phyloP scores from a whole-genome alignment of 768 basidiomycete species.

The Sarcomyxa edulis region DNA sequence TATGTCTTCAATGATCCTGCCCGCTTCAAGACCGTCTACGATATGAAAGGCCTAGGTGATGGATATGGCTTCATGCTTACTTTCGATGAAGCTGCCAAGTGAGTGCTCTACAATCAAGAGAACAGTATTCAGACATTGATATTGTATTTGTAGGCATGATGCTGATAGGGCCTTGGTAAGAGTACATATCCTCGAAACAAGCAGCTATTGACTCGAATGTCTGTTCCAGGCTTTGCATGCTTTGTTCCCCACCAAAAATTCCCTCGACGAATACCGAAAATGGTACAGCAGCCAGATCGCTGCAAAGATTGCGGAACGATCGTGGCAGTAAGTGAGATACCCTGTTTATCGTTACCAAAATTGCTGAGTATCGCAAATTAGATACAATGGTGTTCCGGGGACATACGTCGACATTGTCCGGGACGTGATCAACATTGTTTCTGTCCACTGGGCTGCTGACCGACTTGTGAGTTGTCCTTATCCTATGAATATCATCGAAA shows the following conservation, averaged over 20 bases:
- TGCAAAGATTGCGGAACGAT: constrained; percentile 15
- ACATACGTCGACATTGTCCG: constrained; percentile 35
- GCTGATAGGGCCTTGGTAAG: constrained; percentile 12
- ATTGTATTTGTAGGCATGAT: constrained; percentile 7
- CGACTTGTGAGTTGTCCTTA: constrained; percentile 21
- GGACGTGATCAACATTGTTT: constrained; percentile 35
- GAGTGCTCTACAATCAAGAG: neutral
- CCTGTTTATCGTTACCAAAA: neutral
- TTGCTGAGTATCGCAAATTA: neutral
- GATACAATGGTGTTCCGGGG: constrained; percentile 21
- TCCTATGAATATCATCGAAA: neutral
- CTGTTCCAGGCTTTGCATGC: constrained; percentile 17
- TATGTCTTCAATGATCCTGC: constrained; percentile 23
- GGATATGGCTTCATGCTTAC: constrained; percentile 26
- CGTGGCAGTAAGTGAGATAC: constrained; percentile 13
- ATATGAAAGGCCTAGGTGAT: constrained; percentile 18
- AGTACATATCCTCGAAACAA: neutral
- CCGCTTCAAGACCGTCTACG: constrained; percentile 24
- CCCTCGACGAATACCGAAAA: constrained; percentile 15
- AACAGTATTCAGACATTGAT: too few species aligned
- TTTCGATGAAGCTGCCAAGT: constrained; percentile 22
- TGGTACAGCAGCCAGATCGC: constrained; percentile 21
- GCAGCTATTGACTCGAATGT: neutral
- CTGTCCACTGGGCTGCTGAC: constrained; percentile 36
- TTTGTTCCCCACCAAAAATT: constrained; percentile 19